phyloP scores from a whole-genome alignment of 2,329 filamentous ascomycete species.

The Colletotrichum eleusines region DNA sequence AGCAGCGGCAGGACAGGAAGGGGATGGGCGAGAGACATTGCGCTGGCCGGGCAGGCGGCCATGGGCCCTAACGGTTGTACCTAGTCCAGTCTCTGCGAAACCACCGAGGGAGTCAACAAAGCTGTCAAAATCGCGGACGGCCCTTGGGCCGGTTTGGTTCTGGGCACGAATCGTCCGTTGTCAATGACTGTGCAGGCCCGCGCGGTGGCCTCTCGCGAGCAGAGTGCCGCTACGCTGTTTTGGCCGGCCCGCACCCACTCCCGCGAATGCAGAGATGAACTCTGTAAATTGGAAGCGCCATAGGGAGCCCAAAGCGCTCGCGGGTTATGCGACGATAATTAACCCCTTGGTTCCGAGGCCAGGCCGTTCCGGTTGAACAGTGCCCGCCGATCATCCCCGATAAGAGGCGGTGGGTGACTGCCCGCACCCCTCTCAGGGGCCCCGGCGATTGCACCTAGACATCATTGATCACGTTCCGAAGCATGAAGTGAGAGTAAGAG shows the following conservation, averaged over 20 bases:
- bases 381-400: constrained; percentile 34
- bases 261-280: not conserved
- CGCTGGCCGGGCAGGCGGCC: constrained; percentile 7
- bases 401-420: constrained; percentile 20
- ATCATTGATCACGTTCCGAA: constrained; percentile 34
- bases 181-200: not conserved
- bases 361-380: constrained; percentile 24
- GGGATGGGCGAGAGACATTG: constrained; percentile 29
- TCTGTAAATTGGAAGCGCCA: constrained; percentile 13
- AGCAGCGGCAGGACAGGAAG: constrained; percentile 34
- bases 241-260: not conserved
- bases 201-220: constrained; percentile 23
- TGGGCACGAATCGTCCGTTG: not conserved
- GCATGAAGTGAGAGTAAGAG: constrained; percentile 1
- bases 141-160: not conserved
- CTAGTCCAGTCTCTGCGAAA: not conserved
- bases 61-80: constrained; percentile 21
- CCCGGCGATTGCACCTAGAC: constrained; percentile 32
- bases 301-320: constrained; percentile 18
- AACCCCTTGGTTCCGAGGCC: constrained; percentile 18
- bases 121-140: constrained; percentile 5
- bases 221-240: constrained; percentile 17
- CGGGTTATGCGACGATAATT: not conserved
- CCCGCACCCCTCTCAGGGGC: constrained; percentile 20
- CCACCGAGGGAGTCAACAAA: not conserved